Percentiles rank a stretch among this genome's conserved stretches.
phyloP scores from a whole-genome alignment of 768 basidiomycete species.

The Lactarius sp. region DNA sequence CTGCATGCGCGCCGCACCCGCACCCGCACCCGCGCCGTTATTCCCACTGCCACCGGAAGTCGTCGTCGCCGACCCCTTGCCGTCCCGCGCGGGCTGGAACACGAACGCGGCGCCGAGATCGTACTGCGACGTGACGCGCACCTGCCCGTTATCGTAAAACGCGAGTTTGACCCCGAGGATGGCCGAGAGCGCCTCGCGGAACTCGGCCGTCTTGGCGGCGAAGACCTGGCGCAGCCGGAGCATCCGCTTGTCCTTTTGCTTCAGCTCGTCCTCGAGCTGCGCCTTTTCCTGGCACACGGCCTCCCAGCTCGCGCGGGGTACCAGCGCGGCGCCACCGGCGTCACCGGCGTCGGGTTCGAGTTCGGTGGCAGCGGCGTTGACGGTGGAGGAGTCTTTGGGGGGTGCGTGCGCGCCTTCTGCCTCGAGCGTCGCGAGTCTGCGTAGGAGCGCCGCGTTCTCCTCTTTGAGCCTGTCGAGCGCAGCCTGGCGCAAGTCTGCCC shows the following conservation, averaged over 20 bases:
- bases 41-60: constrained; percentile 27
- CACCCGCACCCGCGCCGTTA: constrained; percentile 24
- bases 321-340: constrained; percentile 38
- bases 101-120: constrained; percentile 85
- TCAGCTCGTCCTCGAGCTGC: constrained; percentile 57
- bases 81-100: constrained; percentile 57
- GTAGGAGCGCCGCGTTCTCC: constrained; percentile 83
- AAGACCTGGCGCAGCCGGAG: constrained; percentile 83
- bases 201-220: constrained; percentile 79
- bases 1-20: constrained; percentile 53
- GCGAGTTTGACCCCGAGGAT: constrained; percentile 89
- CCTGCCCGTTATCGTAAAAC: constrained; percentile 87
- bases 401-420: constrained; percentile 31
- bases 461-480: constrained; percentile 68
- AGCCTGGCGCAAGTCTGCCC: constrained; percentile 70
- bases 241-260: constrained; percentile 79
- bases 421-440: constrained; percentile 59
- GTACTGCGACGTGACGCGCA: constrained; percentile 86
- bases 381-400: not conserved
- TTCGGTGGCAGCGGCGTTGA: constrained; percentile 14
- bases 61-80: constrained; percentile 26
- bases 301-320: constrained; percentile 80
- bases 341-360: constrained; percentile 20
- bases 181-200: constrained; percentile 84
- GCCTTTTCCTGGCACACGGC: constrained; percentile 61